Evolutionary conservation across 805 yeast species (phyloP), one percentile per base, ranked within the genome.

Genomic region (Pichia occidentalis): DNA sequence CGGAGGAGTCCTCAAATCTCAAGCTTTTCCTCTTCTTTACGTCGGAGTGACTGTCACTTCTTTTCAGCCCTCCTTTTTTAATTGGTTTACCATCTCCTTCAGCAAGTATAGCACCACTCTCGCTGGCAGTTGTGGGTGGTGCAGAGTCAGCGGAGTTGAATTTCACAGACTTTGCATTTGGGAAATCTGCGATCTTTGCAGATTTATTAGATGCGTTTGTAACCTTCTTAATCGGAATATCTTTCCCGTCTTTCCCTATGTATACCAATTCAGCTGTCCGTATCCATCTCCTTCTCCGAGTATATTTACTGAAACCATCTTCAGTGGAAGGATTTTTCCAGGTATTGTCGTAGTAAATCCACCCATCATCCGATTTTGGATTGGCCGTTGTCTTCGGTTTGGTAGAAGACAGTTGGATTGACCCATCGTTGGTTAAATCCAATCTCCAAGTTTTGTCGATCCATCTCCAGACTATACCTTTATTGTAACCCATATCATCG

Each of bases 221-320:
- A n/a, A n/a, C n/a, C n/a, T n/a, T 31, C 24, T 31, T 31, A n/a
- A 5, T 21, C 16, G 25, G 11, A 8, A 19, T 20, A 14, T 26
- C 37, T 6, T 14, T 20, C 4, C 24, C 31, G 16, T 34, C 37
- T 14, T 28, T 35, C 4, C 39, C 43, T 24, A 41, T 50, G 4
- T 71, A 61, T 7, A 83, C 79, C 48, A 87, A 67, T 57, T 85
- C 95, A 0, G 98, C 98, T 1, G 95, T 85, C 47, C 98, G 74
- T 12, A 90, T 75, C 98, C 98, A 90, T 56, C 97, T 72, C 65
- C 98, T 75, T 56, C 96, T 74, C 59, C 98, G 75, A 5, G 97
- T 90, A 55, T 87, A 90, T 58, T 86, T 87, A 18, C 92, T 77
- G 60, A 78, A 88, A 3, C 92, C 72, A 56, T 88, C 95, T 39